Evolutionary conservation across 2,329 filamentous ascomycete species (phyloP).

Genomic region (Clonostachys solani): DNA sequence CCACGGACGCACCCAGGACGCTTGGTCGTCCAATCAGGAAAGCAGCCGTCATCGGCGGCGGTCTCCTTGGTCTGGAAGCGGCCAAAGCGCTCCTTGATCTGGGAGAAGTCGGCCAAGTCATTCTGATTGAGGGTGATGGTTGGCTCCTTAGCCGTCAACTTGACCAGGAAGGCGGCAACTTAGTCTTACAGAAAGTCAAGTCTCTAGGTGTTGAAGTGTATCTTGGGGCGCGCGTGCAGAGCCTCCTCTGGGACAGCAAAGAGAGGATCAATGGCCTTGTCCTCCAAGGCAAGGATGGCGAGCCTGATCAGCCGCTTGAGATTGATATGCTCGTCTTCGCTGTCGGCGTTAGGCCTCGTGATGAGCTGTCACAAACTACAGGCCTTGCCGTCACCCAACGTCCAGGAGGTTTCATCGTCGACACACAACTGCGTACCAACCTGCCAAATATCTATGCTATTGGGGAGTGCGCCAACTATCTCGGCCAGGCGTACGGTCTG

Average conservation of each 20-base stretch:
- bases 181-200: constrained; percentile 79
- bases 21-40: constrained; percentile 32
- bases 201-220: constrained; percentile 77
- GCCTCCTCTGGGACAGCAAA: constrained; percentile 62
- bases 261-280: constrained; percentile 69
- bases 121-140: constrained; percentile 74
- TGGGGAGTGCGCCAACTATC: constrained; percentile 88
- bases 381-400: constrained; percentile 62
- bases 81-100: constrained; percentile 91
- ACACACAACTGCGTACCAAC: constrained; percentile 65
- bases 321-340: constrained; percentile 86
- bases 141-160: constrained; percentile 83
- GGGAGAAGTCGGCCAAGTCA: constrained; percentile 67
- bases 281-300: constrained; percentile 66
- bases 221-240: constrained; percentile 69
- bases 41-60: constrained; percentile 79
- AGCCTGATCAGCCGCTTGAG: constrained; percentile 54
- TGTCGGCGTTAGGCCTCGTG: constrained; percentile 77
- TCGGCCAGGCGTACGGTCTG: constrained; percentile 80
- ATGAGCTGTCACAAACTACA: constrained; percentile 67
- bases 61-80: constrained; percentile 80
- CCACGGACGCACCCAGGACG: neutral
- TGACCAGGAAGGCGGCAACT: constrained; percentile 72
- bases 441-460: constrained; percentile 75
- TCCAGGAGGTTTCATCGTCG: constrained; percentile 72